phyloP scores from a whole-genome alignment of 1,139 yeast genomes.

The Kodamaea fungicola region DNA sequence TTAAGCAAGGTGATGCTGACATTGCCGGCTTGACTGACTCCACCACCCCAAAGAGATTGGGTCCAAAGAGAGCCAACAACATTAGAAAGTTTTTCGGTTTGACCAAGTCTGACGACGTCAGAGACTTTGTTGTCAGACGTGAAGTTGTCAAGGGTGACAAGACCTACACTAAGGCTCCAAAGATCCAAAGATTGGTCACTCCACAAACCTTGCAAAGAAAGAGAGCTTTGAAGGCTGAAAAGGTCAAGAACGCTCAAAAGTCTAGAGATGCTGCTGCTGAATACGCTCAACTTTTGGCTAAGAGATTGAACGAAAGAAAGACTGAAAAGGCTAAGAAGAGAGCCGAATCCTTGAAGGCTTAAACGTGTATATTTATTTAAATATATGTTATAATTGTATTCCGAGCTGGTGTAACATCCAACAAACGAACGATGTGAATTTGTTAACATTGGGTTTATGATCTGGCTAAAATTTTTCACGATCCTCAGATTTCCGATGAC shows the following conservation, averaged over 20 bases:
- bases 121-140: constrained; percentile 97
- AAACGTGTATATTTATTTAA: constrained; percentile 22
- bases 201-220: constrained; percentile 99
- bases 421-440: too few species aligned
- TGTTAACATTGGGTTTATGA: too few species aligned
- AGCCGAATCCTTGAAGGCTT: constrained; percentile 96
- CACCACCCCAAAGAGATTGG: constrained; percentile 97
- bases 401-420: background rate
- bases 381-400: constrained; percentile 3
- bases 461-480: background rate
- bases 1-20: constrained; percentile 96
- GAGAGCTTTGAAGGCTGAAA: constrained; percentile 93
- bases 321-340: constrained; percentile 99
- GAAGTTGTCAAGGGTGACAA: constrained; percentile 97
- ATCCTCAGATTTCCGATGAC: background rate
- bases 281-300: constrained; percentile 97
- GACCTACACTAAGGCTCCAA: constrained; percentile 99
- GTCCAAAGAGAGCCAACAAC: constrained; percentile 99
- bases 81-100: constrained; percentile 99
- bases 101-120: constrained; percentile 94
- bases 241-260: constrained; percentile 95
- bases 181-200: constrained; percentile 98
- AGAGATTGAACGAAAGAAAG: constrained; percentile 98
- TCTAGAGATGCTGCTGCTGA: constrained; percentile 99
- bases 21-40: constrained; percentile 94